Base-by-base conservation (phyloP, 1,284 basidiomycete genomes). In the Cerrena zonata region DNA sequence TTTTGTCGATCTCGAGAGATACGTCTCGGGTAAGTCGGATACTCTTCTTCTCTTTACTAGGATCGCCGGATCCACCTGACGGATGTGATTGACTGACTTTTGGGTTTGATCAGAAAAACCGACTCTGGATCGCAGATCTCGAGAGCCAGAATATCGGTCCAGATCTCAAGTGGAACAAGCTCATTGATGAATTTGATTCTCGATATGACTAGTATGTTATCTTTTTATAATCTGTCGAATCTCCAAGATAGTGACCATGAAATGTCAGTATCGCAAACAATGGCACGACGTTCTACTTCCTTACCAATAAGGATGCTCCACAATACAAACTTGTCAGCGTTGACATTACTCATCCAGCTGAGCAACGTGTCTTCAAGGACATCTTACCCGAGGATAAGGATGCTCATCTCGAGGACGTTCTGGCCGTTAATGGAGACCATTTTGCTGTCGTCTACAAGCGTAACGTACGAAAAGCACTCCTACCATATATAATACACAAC, bases 91-190 rank as follows among this genome's bases (percentile, higher is more conserved):
- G n/a, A n/a, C n/a, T n/a, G n/a, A n/a, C n/a, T n/a, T n/a, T n/a
- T n/a, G n/a, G n/a, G n/a, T n/a, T 18, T 48, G 44, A 43, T 47
- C 57, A 89, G 85, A 83, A 82, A 78, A 83, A 86, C 60, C 64
- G 80, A n/a, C 64, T 89, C 1, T 90, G 87, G 86, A 72, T 89
- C 38, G 77, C 84, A 2, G 82, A 89, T 59, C 69, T 89, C 10
- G 62, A 78, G 43, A 69, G 76, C 47, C 74, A 79, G 49, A 67
- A 74, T 48, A 83, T 89, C 18, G 78, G 78, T 4, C 73, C 73
- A 41, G 74, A 85, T 55, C 77, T 90, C 60, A 72, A 78, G 54
- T 90, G 86, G 86, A 72, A 75, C 52, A 89, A 86, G 64, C 55
- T 90, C 21, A 68, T 86, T 34, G 66, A 87, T 60, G 73, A 80